A percentile compares a stretch with the other conserved stretches of the same genome.
Evolutionary conservation across 1,139 yeast genomes (phyloP).

Genomic region (Candida neerlandica): DNA sequence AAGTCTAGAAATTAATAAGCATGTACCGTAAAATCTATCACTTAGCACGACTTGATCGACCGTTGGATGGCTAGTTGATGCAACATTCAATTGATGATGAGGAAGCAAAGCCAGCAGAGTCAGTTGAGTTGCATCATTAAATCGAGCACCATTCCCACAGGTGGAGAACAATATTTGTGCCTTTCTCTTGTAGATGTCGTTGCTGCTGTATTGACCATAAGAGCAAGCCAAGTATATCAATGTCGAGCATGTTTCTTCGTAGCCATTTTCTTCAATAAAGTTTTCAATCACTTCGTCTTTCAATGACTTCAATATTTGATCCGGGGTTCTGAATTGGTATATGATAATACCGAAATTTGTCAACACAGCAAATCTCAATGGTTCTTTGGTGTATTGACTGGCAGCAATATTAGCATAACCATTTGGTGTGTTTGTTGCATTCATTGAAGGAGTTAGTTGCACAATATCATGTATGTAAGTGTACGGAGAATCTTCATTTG

Average conservation of each 20-base stretch:
- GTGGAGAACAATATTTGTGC: constrained; percentile 56
- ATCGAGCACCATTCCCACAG: constrained; percentile 56
- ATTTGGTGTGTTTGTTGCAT: constrained; percentile 69
- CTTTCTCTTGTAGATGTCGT: constrained; percentile 49
- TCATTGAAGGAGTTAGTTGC: constrained; percentile 68
- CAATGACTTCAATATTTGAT: constrained; percentile 69
- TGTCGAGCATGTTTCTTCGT: constrained; percentile 81
- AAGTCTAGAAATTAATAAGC: constrained; percentile 74
- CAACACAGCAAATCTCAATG: constrained; percentile 74
- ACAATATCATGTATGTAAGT: constrained; percentile 69
- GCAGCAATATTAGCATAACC: constrained; percentile 86
- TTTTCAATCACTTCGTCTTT: constrained; percentile 58
- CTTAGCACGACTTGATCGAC: constrained; percentile 81
- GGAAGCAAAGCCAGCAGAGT: constrained; percentile 11
- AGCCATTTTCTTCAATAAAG: constrained; percentile 52
- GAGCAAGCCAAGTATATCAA: constrained; percentile 83
- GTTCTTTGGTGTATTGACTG: constrained; percentile 69
- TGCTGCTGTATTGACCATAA: constrained; percentile 53
- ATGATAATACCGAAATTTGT: constrained; percentile 79
- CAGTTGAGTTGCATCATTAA: constrained; percentile 27
- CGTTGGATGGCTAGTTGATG: constrained; percentile 29
- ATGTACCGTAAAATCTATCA: constrained; percentile 91
- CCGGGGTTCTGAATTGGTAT: constrained; percentile 79
- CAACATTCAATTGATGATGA: constrained; percentile 15
- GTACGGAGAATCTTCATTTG: constrained; percentile 25